Conservation (phyloP, 495 filamentous ascomycete genomes). For the Halenospora varia region DNA sequence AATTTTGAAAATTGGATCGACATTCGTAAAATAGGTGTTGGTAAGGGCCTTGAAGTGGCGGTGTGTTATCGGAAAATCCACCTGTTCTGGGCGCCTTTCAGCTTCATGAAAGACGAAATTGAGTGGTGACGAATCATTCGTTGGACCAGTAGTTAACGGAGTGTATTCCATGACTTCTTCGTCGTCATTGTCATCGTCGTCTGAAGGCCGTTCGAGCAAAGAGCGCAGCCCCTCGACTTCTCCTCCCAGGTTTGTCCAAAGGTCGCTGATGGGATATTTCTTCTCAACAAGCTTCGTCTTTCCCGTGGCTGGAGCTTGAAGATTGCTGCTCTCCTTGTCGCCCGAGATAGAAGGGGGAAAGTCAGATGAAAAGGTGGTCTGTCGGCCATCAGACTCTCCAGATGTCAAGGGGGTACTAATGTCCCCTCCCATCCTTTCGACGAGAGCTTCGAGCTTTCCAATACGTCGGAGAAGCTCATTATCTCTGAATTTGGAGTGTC, state of each 20-base stretch:
- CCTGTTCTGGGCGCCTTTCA: conserved; percentile 1
- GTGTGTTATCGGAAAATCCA: conserved; percentile 8
- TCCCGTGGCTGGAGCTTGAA: conserved; percentile 10
- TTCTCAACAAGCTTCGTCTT: conserved; percentile 9
- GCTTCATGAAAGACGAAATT: conserved; percentile 7
- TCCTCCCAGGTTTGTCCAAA: conserved; percentile 11
- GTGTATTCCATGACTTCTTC: conserved; percentile 1
- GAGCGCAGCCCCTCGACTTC: conserved; percentile 12
- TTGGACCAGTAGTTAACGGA: conserved; percentile 6
- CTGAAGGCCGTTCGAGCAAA: conserved; percentile 5
- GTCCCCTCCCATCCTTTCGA: conserved; percentile 2
- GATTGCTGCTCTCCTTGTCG: conserved; percentile 10
- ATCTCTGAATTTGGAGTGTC: background rate
- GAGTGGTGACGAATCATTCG: conserved; percentile 7
- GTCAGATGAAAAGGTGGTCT: conserved; percentile 7
- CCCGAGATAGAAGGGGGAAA: conserved; percentile 6
- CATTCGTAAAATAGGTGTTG: conserved; percentile 15
- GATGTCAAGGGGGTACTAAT: background rate
- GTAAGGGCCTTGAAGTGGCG: conserved; percentile 1
- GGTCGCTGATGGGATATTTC: conserved; percentile 9
- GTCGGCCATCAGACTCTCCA: conserved; percentile 8
- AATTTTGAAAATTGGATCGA: conserved; percentile 40
- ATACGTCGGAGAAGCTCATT: conserved; percentile 6
- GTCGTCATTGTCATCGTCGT: conserved; percentile 14
- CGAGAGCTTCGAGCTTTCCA: conserved; percentile 2